These are phyloP conservation scores for Penicillium nordicum DNA, from an alignment of 2,329 filamentous ascomycete genomes.

Conservation along the genomic window DNA sequence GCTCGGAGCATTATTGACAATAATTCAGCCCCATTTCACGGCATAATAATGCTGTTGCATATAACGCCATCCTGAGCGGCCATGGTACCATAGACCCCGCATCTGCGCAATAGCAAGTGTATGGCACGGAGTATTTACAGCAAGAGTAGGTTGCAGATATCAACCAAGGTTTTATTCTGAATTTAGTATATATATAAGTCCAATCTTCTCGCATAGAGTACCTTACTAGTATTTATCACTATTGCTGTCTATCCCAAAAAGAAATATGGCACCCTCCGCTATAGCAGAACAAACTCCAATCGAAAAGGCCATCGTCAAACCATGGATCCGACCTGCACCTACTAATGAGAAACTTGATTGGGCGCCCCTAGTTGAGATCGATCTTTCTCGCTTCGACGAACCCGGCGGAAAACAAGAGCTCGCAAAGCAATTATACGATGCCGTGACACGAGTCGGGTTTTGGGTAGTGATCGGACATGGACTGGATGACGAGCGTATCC, in stretches of 20 bases:
- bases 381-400: conserved; percentile 53
- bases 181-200: neutral
- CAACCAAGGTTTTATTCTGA: neutral
- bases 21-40: neutral
- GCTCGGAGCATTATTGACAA: neutral
- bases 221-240: neutral
- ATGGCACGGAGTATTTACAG: neutral
- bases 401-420: conserved; percentile 55
- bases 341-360: conserved; percentile 37
- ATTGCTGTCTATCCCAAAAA: neutral
- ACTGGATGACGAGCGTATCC: conserved; percentile 24
- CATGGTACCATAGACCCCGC: conserved; percentile 20
- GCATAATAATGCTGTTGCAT: neutral
- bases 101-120: neutral
- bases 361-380: conserved; percentile 55
- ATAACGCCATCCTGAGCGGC: conserved; percentile 17
- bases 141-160: neutral
- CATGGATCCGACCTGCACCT: conserved; percentile 26
- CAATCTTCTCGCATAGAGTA: neutral
- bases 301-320: conserved; percentile 16
- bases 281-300: conserved; percentile 14
- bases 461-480: conserved; percentile 26
- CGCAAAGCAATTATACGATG: conserved; percentile 54
- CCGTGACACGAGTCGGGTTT: conserved; percentile 40
- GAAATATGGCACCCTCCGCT: conserved; percentile 21